Evolutionary conservation across 345 rosid species (phyloP), one percentile per base, ranked within the genome.

Genomic region (Arabidopsis suecica): DNA sequence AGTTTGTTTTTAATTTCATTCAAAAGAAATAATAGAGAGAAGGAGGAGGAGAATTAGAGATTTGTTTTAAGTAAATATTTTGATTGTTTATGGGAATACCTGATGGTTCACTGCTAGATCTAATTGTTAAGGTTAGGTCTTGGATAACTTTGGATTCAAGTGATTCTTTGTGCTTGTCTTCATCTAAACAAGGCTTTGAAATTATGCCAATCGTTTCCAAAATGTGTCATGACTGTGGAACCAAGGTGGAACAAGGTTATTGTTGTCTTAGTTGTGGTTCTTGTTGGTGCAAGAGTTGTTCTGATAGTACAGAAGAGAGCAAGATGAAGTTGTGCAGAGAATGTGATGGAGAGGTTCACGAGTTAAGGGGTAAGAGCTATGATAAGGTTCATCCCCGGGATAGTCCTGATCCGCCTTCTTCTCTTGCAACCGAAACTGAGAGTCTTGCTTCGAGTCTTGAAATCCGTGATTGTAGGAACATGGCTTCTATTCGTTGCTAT

Each of bases 331-430:
- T 72, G 41, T 96, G 99, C 74, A 87, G 83, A 83, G 82, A 79
- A 70, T 95, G 97, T 83, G 72, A 68, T 45, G 87, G 86, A 0
- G 73, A 47, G 76, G 73, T 68, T 68, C 57, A 50, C 56, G 87
- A 83, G 65, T 73, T 79, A 30, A 83, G 79, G 69, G 84, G 78
- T 76, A 85, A 82, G 74, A 78, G 42, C 75, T 78, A 82, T 76
- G 90, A 96, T 78, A 95, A 92, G 71, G 91, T 93, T 49, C 90
- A 93, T 79, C 97, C 99, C 11, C 76, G 83, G 18, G 89, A 84
- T 54, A 87, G 89, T 82, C 91, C 93, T 2, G 96, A 91, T 71
- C 85, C 86, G 10, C 92, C 86, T 32, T 77, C 86, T 44, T 79
- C 79, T 50, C 82, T 71, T 0, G 20, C 72, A 6, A 12, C 30